phyloP scores from a whole-genome alignment of 2,329 filamentous ascomycete genomes.

The Xylariales sp. region DNA sequence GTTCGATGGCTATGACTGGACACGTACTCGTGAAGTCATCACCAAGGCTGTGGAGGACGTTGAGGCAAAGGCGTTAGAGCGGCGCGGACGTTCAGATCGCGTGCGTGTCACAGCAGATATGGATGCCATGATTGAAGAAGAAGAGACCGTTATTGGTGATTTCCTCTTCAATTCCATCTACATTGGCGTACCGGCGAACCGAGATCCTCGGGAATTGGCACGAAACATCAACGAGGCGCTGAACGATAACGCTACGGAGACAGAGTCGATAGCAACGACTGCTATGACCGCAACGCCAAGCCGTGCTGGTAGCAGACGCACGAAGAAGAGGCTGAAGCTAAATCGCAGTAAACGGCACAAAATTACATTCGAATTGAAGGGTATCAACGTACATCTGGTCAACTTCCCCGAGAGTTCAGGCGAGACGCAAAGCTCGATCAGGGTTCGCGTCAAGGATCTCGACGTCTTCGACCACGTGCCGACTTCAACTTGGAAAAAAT shows the following conservation, averaged over 20 bases:
- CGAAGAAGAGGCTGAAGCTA: constrained; percentile 63
- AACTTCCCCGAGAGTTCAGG: constrained; percentile 70
- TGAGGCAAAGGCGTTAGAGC: constrained; percentile 75
- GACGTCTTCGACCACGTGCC: constrained; percentile 93
- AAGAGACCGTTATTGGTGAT: constrained; percentile 85
- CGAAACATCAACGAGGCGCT: constrained; percentile 83
- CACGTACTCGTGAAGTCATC: constrained; percentile 78
- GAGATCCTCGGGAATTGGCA: constrained; percentile 76
- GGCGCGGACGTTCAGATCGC: constrained; percentile 54
- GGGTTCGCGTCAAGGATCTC: constrained; percentile 75
- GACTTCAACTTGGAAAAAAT: constrained; percentile 97
- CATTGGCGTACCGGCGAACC: constrained; percentile 83
- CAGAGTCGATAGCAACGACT: constrained; percentile 80
- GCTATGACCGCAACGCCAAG: constrained; percentile 57
- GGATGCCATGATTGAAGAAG: constrained; percentile 61
- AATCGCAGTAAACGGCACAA: constrained; percentile 87
- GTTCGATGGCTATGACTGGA: constrained; percentile 97
- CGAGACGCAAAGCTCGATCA: constrained; percentile 83
- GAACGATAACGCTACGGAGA: constrained; percentile 82
- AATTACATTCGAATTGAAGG: constrained; percentile 88
- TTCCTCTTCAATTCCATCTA: constrained; percentile 99
- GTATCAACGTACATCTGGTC: constrained; percentile 76
- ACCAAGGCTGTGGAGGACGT: constrained; percentile 84
- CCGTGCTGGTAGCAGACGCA: constrained; percentile 36
- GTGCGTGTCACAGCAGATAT: constrained; percentile 53